These are phyloP conservation scores for Podaxis sp. DNA, from an alignment of 768 basidiomycete species.

Conservation along the genomic window DNA sequence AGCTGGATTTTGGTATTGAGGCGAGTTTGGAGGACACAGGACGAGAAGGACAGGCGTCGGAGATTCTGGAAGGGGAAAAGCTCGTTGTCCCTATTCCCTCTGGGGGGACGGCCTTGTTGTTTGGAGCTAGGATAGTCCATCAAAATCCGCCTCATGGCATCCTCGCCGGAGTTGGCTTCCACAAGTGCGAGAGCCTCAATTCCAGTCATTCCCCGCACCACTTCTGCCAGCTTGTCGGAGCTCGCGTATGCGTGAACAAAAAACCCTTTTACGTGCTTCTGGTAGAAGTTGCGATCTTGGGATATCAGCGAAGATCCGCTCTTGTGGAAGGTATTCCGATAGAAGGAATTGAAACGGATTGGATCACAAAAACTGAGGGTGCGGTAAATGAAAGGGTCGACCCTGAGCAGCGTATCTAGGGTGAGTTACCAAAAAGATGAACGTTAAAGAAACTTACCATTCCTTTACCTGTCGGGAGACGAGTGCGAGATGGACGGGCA, in stretches of 20 bases:
- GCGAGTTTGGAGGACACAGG: neutral
- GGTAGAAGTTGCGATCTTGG: neutral
- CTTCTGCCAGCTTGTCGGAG: neutral
- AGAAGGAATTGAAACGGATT: neutral
- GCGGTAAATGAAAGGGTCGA: neutral
- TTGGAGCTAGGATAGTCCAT: neutral
- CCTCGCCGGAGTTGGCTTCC: neutral
- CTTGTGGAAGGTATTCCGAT: neutral
- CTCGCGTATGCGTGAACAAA: neutral
- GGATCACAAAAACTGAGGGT: neutral
- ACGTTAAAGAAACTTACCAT: slow-evolving; percentile 32
- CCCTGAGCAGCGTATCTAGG: neutral
- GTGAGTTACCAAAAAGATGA: neutral
- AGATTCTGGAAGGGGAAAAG: neutral
- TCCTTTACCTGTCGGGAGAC: neutral
- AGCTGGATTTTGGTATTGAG: neutral
- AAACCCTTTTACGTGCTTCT: neutral
- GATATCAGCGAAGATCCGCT: neutral
- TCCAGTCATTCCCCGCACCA: neutral
- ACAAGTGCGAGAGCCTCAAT: neutral
- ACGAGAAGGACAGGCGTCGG: neutral
- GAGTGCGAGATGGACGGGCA: neutral
- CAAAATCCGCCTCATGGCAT: neutral
- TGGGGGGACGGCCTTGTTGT: neutral
- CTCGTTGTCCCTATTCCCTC: neutral